Percentiles rank a stretch among this genome's conserved stretches.
Conservation (phyloP, 768 basidiomycete genomes). For the Boletus sensibilis region DNA sequence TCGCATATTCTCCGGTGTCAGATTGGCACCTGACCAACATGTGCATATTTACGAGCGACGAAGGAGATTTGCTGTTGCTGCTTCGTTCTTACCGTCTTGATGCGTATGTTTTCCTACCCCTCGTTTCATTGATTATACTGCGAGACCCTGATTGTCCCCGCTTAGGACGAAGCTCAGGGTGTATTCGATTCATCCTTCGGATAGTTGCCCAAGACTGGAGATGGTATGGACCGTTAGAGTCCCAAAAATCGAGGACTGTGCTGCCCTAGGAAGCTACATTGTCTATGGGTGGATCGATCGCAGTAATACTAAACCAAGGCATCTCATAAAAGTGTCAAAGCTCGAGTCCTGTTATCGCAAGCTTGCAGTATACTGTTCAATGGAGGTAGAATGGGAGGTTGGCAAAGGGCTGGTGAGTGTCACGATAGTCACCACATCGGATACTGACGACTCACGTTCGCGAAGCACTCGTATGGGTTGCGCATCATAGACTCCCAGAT, state of each 20-base stretch:
- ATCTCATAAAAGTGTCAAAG: slow-evolving; percentile 1
- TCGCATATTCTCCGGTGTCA: neutral
- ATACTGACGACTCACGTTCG: neutral
- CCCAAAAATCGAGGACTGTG: neutral
- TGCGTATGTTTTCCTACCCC: neutral
- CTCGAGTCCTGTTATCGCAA: neutral
- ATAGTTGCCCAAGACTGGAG: neutral
- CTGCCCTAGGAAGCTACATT: slow-evolving; percentile 5
- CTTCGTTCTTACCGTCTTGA: neutral
- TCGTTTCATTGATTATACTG: neutral
- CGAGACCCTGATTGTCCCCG: neutral
- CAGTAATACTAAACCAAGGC: neutral
- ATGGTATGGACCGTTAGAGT: neutral
- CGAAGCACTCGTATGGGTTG: slow-evolving; percentile 7
- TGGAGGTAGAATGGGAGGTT: neutral
- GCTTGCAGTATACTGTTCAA: neutral
- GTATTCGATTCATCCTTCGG: neutral
- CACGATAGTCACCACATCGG: neutral
- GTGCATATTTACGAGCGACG: slow-evolving; percentile 1
- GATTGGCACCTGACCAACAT: neutral
- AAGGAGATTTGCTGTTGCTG: neutral
- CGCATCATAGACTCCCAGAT: slow-evolving; percentile 8
- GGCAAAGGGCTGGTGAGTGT: neutral
- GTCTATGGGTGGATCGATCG: slow-evolving; percentile 11
- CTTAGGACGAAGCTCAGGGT: slow-evolving; percentile 1